Evolutionary conservation across 2,329 filamentous ascomycete genomes (phyloP).

Genomic region (Colletotrichum noveboracense): DNA sequence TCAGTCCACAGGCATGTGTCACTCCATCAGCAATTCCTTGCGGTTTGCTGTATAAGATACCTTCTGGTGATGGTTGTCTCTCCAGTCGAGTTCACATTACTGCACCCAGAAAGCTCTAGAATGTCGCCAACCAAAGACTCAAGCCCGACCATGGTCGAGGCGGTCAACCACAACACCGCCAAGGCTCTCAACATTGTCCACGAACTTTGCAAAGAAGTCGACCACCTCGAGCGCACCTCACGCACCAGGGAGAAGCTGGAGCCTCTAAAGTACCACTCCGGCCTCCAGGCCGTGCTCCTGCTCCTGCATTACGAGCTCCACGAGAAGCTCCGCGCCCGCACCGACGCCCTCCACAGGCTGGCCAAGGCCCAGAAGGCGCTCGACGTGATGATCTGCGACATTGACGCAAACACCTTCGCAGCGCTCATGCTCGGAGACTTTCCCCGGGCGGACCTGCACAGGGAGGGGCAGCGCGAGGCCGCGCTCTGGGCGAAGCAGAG

Average conservation of each 20-base stretch:
- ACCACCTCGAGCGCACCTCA: not conserved
- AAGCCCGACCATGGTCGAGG: not conserved
- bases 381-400: not conserved
- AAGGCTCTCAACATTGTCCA: not conserved
- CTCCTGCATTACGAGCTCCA: not conserved
- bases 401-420: not conserved
- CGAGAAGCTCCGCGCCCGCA: not conserved
- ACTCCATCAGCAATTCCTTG: not conserved
- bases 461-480: not conserved
- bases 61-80: not conserved
- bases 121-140: not conserved
- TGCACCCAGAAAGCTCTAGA: not conserved
- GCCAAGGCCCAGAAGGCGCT: not conserved
- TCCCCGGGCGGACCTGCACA: not conserved
- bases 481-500: not conserved
- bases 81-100: not conserved
- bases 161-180: not conserved
- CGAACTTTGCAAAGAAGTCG: not conserved
- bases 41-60: not conserved
- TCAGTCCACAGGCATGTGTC: accelerated
- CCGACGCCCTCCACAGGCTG: not conserved
- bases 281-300: not conserved
- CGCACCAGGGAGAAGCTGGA: not conserved
- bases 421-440: not conserved
- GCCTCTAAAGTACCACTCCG: not conserved